Conservation (phyloP, 306 rosid species). For the Cicer yamashitae region DNA sequence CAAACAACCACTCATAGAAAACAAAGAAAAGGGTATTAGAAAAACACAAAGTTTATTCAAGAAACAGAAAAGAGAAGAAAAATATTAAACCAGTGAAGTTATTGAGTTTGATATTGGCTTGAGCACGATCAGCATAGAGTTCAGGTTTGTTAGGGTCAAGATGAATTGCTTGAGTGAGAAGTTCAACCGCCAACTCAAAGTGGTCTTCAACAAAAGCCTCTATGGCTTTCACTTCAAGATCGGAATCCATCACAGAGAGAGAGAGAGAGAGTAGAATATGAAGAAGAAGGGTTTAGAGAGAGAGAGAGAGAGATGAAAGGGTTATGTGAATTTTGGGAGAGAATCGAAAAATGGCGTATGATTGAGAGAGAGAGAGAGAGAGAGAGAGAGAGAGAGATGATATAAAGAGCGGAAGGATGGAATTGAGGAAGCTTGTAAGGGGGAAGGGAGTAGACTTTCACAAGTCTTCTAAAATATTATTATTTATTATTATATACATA, state of each 20-base stretch:
- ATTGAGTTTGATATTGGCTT: slow-evolving; percentile 82
- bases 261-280: slow-evolving; percentile 16
- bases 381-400: too few species aligned
- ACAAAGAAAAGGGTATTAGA: slow-evolving; percentile 27
- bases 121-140: slow-evolving; percentile 82
- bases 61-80: background rate
- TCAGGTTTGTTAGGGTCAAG: slow-evolving; percentile 62
- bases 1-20: background rate
- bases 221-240: slow-evolving; percentile 74
- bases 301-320: background rate
- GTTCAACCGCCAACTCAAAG: slow-evolving; percentile 70
- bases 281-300: slow-evolving; percentile 35
- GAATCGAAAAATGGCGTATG: slow-evolving; percentile 8
- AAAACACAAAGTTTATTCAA: background rate
- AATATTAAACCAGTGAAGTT: slow-evolving; percentile 59
- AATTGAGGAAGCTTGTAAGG: background rate
- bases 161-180: slow-evolving; percentile 71
- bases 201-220: slow-evolving; percentile 90
- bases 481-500: background rate
- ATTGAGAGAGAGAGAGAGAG: slow-evolving; percentile 38
- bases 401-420: background rate
- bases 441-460: background rate
- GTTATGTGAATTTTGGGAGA: background rate
- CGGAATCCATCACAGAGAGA: slow-evolving; percentile 72
- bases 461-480: slow-evolving; percentile 3